Conservation (phyloP, 78 protist species). For the Planoprotostelium fungivorum region DNA sequence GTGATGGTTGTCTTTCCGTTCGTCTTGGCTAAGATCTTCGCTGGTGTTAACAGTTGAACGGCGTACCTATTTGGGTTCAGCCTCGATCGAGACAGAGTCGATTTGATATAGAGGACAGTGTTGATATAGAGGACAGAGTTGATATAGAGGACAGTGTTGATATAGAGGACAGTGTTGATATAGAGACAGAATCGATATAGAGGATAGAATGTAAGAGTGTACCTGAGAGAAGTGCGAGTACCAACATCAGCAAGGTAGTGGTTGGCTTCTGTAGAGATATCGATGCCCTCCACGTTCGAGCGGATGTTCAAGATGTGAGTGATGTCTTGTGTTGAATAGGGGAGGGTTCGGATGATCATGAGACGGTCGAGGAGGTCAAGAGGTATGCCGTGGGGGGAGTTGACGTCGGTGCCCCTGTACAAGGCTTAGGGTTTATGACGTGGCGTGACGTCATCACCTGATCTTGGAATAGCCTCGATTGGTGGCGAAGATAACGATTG, state of each 20-base stretch:
- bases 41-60: constrained; percentile 97
- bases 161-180: not conserved
- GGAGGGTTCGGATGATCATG: constrained; percentile 93
- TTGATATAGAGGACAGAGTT: not conserved
- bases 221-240: constrained; percentile 75
- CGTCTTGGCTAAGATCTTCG: constrained; percentile 82
- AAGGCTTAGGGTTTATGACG: not conserved
- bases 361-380: constrained; percentile 93
- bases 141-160: not conserved
- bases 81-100: too few relatives aligned
- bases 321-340: constrained; percentile 84
- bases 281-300: constrained; percentile 83
- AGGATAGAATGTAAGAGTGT: too few relatives aligned
- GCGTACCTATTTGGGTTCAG: constrained; percentile 49
- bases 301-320: constrained; percentile 83
- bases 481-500: constrained; percentile 99
- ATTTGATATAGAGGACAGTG: too few relatives aligned
- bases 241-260: constrained; percentile 77
- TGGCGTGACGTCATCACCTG: constrained; percentile 28
- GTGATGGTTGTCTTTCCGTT: constrained; percentile 65
- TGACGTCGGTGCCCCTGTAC: constrained; percentile 91
- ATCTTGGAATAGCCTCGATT: constrained; percentile 93
- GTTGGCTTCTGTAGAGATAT: constrained; percentile 79
- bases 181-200: too few relatives aligned
- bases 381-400: constrained; percentile 99